Base-by-base conservation (phyloP, 1,284 basidiomycete genomes). In the Ustilago curta region DNA sequence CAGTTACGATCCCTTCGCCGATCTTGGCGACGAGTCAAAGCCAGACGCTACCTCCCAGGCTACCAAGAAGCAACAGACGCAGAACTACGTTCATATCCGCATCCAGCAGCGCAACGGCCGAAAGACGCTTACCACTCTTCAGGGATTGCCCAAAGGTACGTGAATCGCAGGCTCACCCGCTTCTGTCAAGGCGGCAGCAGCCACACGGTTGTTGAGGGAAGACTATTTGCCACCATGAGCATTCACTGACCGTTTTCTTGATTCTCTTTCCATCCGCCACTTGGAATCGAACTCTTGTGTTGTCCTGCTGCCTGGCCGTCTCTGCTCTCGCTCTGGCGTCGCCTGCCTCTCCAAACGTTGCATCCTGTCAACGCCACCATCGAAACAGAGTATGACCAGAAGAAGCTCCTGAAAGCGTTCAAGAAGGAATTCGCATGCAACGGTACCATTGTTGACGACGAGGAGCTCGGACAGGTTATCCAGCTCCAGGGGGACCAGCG, bases 401-500 rank as follows among this genome's bases (percentile, higher is more conserved):
- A 97, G 91, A 99, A 98, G 88, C 90, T 99, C 76, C 89, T 99
- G 86, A 98, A 99, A 87, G 95, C 93, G 23, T 98, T 99, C 89
- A 99, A 99, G 90, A 83, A 97, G 93, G 95, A 97, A 88, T 98
- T 99, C 83, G 97, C 97, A 72, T 99, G 97, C 89, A 99, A 99
- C 88, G 97, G 97, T 78, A 97, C 93, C 73, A 90, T 99, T 83
- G 93, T 97, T 80, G 93, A 97, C 75, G 94, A 97, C 88, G 93
- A 94, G 87, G 94, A 97, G 87, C 91, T 95, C 87, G 97, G 97
- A 66, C 90, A 96, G 87, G 93, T 99, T 85, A 95, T 99, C 85
- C 97, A 99, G 88, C 91, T 99, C 79, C 97, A 99, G 87, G 97
- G 97, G 78, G 97, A 99, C 87, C 97, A 99, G 87, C 91, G 97